Base-by-base conservation (phyloP, 352 stramenopile genomes). In the Pythium grandisporangium region DNA sequence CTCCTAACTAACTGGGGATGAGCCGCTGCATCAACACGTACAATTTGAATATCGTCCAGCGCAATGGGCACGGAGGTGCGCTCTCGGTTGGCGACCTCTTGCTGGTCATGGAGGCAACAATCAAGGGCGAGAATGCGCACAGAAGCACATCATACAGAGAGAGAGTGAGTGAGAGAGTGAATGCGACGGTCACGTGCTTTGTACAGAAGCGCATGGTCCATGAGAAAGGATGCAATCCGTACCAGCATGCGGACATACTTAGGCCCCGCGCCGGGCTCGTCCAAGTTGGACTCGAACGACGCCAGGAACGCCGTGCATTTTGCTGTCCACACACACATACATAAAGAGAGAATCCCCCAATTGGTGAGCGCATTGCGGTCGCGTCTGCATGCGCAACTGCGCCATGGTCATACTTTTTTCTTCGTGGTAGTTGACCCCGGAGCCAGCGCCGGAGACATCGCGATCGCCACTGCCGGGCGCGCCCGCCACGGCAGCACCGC, bases 11-110 rank as follows among this genome's bases (percentile, higher is more conserved):
- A n/a, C n/a, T 20, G 42, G 8, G 23, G 13, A 33, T 35, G 36
- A 33, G 21, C 27, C 41, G 6, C 23, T 7, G 33, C 6, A 14
- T 27, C 1, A 11, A 8, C 5, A 63, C 67, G 47, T 66, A 93
- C 79, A 37, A 82, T 84, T 42, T 86, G 66, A 34, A 93, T 23
- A 49, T 93, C 79, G 45, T 93, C 79, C 13, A 93, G 50, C 12
- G 76, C 64, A 46, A 93, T 87, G 4, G 74, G 65, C 37, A 93
- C 68, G 23, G 79, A 83, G 10, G 64, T 85, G 17, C 76, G 63
- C 51, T 93, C 76, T n/a, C 79, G 65, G 54, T 93, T 89, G 16
- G 79, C 76, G n/a, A 93, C 71, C 44, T 93, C 73, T 90, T 93
- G 79, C 79, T 92, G 51, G n/a, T 30, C 10, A 29, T 44, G 32